Conservation (phyloP, 768 basidiomycete species). For the Nidularia sp. region DNA sequence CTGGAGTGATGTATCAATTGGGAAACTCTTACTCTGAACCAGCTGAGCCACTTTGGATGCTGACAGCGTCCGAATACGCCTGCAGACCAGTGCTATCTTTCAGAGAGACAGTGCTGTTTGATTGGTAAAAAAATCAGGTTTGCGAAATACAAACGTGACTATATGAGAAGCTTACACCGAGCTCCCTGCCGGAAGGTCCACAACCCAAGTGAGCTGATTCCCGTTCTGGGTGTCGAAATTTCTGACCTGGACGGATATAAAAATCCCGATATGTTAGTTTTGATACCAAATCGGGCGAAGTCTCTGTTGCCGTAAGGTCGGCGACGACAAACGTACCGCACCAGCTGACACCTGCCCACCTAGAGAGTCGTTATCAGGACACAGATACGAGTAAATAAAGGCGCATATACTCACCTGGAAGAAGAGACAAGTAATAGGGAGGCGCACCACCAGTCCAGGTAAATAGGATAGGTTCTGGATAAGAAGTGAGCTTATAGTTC, state of each 20-base stretch:
- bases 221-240: slow-evolving; percentile 43
- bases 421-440: slow-evolving; percentile 57
- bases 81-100: slow-evolving; percentile 55
- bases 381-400: background rate
- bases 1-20: no score
- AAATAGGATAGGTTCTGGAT: slow-evolving; percentile 55
- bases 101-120: slow-evolving; percentile 43
- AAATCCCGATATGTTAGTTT: slow-evolving; percentile 11
- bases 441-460: slow-evolving; percentile 45
- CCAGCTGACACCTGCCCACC: slow-evolving; percentile 49
- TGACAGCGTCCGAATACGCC: slow-evolving; percentile 50
- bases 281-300: slow-evolving; percentile 7
- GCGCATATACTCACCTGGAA: slow-evolving; percentile 48
- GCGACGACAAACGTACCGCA: slow-evolving; percentile 36
- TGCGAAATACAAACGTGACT: background rate
- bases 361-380: slow-evolving; percentile 13
- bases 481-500: background rate
- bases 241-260: slow-evolving; percentile 37
- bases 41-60: slow-evolving; percentile 18
- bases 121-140: background rate
- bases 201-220: slow-evolving; percentile 48
- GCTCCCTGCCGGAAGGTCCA: slow-evolving; percentile 40
- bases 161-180: slow-evolving; percentile 37
- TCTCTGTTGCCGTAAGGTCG: slow-evolving; percentile 3
- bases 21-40: no score